A percentile compares a stretch with the other conserved stretches of the same genome.
Evolutionary conservation across 495 filamentous ascomycete species (phyloP).

Genomic region (Neurospora sp.): DNA sequence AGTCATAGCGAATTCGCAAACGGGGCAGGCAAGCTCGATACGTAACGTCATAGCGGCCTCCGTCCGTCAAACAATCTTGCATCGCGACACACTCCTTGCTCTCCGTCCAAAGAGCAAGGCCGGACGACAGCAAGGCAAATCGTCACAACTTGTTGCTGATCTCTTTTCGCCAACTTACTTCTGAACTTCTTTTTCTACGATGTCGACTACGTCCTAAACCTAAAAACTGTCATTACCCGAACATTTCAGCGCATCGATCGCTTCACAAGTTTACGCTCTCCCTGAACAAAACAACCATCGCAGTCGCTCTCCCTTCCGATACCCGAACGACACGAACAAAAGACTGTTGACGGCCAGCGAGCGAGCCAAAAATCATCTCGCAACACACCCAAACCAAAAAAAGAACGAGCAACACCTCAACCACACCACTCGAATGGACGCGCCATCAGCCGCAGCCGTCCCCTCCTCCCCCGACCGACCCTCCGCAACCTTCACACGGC

Average conservation of each 20-base stretch:
- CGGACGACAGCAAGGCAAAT: background rate
- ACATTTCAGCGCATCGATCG: background rate
- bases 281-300: background rate
- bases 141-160: conserved; percentile 8
- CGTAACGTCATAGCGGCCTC: background rate
- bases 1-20: background rate
- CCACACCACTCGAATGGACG: background rate
- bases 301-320: background rate
- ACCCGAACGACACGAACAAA: background rate
- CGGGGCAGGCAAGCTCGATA: background rate
- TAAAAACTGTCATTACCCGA: background rate
- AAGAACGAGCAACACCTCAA: background rate
- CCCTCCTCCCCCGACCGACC: background rate
- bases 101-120: background rate
- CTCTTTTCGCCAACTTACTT: background rate
- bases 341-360: background rate
- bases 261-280: background rate
- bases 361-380: background rate
- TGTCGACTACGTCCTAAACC: background rate
- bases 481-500: conserved; percentile 1
- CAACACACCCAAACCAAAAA: background rate
- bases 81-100: background rate
- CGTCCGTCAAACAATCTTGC: background rate
- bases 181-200: background rate
- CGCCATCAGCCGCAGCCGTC: background rate